Evolutionary conservation across 176 grass and related monocot species (phyloP).

Genomic region (Carex cristatella): DNA sequence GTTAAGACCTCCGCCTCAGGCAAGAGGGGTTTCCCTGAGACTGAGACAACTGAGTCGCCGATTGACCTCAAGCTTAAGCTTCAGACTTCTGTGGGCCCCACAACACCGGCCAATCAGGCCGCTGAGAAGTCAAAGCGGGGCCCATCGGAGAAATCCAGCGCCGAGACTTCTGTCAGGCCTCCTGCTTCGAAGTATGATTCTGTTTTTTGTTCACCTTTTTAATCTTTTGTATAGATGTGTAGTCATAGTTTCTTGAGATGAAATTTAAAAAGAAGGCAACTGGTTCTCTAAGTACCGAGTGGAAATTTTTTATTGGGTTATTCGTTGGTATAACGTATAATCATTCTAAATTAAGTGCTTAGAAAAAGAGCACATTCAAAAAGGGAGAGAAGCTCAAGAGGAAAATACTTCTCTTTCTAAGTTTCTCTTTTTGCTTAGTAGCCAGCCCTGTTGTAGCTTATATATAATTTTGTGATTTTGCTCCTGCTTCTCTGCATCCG

Average conservation of each 20-base stretch:
- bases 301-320: too few relatives aligned
- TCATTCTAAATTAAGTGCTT: background rate
- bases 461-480: background rate
- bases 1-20: background rate
- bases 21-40: constrained; percentile 20
- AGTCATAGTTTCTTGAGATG: background rate
- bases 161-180: constrained; percentile 19
- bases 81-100: background rate
- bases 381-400: background rate
- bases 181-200: constrained; percentile 31
- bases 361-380: background rate
- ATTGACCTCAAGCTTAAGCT: constrained; percentile 24
- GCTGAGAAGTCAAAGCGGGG: constrained; percentile 19
- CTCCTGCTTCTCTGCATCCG: background rate
- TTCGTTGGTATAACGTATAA: background rate
- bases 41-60: background rate
- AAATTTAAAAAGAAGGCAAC: background rate
- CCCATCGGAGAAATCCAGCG: background rate
- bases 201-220: background rate
- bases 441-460: background rate
- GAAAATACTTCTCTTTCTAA: background rate
- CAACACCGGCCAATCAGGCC: background rate
- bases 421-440: background rate
- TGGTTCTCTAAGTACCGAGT: too few relatives aligned
- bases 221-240: background rate